Conservation (phyloP, 306 rosid species). For the Quercus gilva region DNA sequence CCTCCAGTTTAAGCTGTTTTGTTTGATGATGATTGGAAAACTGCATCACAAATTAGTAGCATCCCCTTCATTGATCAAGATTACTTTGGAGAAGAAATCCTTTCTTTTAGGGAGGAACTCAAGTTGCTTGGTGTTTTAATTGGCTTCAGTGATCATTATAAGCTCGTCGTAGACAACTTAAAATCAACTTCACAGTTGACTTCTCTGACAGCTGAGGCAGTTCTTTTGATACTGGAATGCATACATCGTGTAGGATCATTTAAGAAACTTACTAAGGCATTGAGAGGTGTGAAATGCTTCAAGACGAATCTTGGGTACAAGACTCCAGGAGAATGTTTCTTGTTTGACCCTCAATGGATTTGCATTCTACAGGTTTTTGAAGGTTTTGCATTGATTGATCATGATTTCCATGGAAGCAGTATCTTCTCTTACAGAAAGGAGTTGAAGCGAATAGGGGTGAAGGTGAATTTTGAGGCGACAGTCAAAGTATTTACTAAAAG, state of each 20-base stretch:
- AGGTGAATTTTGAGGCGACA: constrained; percentile 52
- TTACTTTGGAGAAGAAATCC: constrained; percentile 50
- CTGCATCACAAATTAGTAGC: constrained; percentile 51
- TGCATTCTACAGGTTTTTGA: constrained; percentile 7
- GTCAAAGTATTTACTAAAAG: constrained; percentile 24
- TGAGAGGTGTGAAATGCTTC: constrained; percentile 27
- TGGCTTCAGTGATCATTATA: constrained; percentile 24
- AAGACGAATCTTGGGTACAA: constrained; percentile 59
- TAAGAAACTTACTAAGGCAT: constrained; percentile 4
- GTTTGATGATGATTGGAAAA: constrained; percentile 43
- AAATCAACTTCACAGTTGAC: constrained; percentile 38
- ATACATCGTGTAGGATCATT: neutral
- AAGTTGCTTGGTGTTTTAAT: constrained; percentile 57
- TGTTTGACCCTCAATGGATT: no score
- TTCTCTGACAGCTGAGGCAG: constrained; percentile 37
- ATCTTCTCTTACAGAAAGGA: constrained; percentile 28
- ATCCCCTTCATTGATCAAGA: constrained; percentile 59
- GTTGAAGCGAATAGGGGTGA: constrained; percentile 46
- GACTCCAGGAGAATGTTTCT: constrained; percentile 20
- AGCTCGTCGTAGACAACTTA: constrained; percentile 46
- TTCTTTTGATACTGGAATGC: constrained; percentile 48
- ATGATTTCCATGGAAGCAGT: constrained; percentile 35
- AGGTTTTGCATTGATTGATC: constrained; percentile 51
- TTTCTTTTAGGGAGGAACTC: constrained; percentile 42
- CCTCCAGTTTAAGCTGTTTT: constrained; percentile 63